Percentiles rank a stretch among this genome's conserved stretches.
phyloP scores from a whole-genome alignment of 768 basidiomycete species.

The Kwoniella europaea region DNA sequence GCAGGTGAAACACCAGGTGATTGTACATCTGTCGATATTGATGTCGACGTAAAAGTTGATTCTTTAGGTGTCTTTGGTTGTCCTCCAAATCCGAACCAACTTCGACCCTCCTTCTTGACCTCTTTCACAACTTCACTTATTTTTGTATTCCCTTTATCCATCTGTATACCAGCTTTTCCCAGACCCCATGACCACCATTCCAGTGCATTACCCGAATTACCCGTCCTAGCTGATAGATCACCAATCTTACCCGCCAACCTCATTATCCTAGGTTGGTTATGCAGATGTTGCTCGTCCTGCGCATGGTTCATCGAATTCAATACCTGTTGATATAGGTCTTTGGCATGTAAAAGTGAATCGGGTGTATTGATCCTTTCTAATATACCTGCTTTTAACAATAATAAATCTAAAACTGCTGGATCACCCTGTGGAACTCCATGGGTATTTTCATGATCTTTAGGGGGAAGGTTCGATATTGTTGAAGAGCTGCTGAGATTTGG shows the following conservation, averaged over 20 bases:
- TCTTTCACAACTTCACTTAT: conserved; percentile 9
- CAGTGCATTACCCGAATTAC: conserved; percentile 34
- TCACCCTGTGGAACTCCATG: conserved; percentile 27
- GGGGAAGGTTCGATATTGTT: conserved; percentile 14
- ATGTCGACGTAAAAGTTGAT: conserved; percentile 2
- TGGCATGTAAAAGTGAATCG: conserved; percentile 38
- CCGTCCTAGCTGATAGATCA: conserved; percentile 41
- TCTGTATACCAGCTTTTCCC: conserved; percentile 31
- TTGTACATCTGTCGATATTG: not conserved
- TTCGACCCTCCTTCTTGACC: conserved; percentile 21
- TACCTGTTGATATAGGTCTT: conserved; percentile 52
- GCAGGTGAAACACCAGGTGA: conserved; percentile 30
- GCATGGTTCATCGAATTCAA: conserved; percentile 27
- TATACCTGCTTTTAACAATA: conserved; percentile 53
- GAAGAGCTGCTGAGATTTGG: conserved; percentile 28
- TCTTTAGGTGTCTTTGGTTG: not conserved
- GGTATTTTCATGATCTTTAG: conserved; percentile 4
- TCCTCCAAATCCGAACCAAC: conserved; percentile 34
- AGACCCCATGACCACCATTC: conserved; percentile 55
- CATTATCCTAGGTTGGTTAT: conserved; percentile 33
- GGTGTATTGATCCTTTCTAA: conserved; percentile 49
- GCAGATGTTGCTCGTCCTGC: conserved; percentile 7
- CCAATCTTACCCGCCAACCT: conserved; percentile 52
- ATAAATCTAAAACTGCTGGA: conserved; percentile 48
- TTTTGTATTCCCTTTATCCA: not conserved